Evolutionary conservation across 2,329 filamentous ascomycete species (phyloP), one percentile per base, ranked within the genome.

Genomic region (Ramularia endophylla): DNA sequence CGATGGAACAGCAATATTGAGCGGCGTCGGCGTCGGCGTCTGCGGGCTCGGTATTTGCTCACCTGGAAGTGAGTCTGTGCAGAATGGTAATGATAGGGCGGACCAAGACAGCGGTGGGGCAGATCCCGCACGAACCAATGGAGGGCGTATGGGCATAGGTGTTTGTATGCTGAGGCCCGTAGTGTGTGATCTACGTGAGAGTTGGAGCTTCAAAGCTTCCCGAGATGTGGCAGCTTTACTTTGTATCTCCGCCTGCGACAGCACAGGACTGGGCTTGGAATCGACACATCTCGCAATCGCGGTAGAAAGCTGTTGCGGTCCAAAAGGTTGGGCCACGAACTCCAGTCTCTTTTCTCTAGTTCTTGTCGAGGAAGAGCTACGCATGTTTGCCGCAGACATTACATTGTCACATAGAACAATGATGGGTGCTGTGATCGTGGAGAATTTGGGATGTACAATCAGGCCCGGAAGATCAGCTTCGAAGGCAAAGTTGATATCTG

Each of bases 31-130:
- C 6, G 22, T 25, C 11, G 6, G 22, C 22, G 22, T 6, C 11
- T 25, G 22, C 22, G 22, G 22, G 6, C 22, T 25, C n/a, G n/a
- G n/a, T n/a, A n/a, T n/a, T n/a, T n/a, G n/a, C n/a, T n/a, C n/a
- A n/a, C n/a, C n/a, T n/a, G n/a, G n/a, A n/a, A n/a, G n/a, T n/a
- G n/a, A n/a, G n/a, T n/a, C n/a, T n/a, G n/a, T n/a, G 48, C 12
- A 53, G 15, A n/a, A 48, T 51, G 8, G 52, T 39, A 1, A 48
- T 43, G 20, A 53, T 44, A 38, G 39, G 43, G 1, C 47, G 44
- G 7, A 47, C 51, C 2, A 45, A 36, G 8, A 47, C 51, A 25
- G 22, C 11, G 22, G 22, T 11, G 22, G 22, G 11, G 22, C 22
- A 6, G 22, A 25, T 11, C 22, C 22, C 11, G 22, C 22, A 25